These are phyloP conservation scores for Eragrostis nindensis DNA, from an alignment of 176 grass and related monocot genomes.

Conservation along the genomic window DNA sequence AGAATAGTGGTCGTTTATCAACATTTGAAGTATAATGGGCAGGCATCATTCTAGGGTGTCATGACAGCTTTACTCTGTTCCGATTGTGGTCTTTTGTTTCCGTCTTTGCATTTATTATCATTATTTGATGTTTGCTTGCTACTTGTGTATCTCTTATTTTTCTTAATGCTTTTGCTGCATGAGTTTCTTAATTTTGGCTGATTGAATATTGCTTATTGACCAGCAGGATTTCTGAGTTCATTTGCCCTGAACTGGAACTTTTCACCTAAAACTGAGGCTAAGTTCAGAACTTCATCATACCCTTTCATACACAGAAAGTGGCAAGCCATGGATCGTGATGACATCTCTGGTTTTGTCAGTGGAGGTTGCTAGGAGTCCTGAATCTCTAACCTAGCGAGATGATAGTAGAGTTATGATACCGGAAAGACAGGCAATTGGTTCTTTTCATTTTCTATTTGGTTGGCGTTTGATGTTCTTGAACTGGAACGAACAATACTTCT, in stretches of 20 bases:
- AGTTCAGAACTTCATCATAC: slow-evolving; percentile 48
- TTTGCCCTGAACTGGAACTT: slow-evolving; percentile 30
- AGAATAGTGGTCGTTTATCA: no score
- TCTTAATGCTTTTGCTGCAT: slow-evolving; percentile 12
- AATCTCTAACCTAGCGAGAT: slow-evolving; percentile 54
- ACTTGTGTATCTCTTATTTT: slow-evolving; percentile 8
- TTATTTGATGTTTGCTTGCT: slow-evolving; percentile 20
- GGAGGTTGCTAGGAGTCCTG: slow-evolving; percentile 69
- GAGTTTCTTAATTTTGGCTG: slow-evolving; percentile 20
- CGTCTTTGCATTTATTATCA: slow-evolving; percentile 4
- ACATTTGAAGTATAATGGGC: not conserved
- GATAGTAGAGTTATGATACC: slow-evolving; percentile 54
- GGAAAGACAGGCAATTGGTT: slow-evolving; percentile 65
- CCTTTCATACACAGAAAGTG: slow-evolving; percentile 59
- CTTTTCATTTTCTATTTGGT: slow-evolving; percentile 53
- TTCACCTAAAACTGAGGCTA: slow-evolving; percentile 47
- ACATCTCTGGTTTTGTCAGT: slow-evolving; percentile 87
- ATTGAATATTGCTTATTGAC: slow-evolving; percentile 40
- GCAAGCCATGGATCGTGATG: slow-evolving; percentile 78
- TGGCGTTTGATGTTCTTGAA: slow-evolving; percentile 37
- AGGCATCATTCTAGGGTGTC: not conserved
- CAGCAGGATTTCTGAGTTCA: slow-evolving; percentile 36
- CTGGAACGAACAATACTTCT: slow-evolving; percentile 60
- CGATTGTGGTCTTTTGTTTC: slow-evolving; percentile 6
- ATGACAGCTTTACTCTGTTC: not conserved